These are phyloP conservation scores for Saccharomycopsis crataegensis DNA, from an alignment of 1,139 yeast genomes.

Conservation along the genomic window DNA sequence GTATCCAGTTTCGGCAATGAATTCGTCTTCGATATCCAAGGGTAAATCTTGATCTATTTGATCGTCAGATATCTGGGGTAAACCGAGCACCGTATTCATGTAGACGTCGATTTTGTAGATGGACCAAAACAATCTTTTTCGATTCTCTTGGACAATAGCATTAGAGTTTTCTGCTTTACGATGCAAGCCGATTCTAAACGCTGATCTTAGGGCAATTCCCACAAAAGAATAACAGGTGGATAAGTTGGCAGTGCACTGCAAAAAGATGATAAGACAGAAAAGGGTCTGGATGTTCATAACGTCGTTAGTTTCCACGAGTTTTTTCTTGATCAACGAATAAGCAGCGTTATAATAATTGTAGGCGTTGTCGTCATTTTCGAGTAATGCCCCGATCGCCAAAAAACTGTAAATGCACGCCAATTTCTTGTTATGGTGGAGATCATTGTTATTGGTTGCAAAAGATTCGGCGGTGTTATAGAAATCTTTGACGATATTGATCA, in stretches of 20 bases:
- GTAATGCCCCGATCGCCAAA: constrained; percentile 68
- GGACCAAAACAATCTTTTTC: constrained; percentile 83
- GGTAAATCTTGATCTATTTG: constrained; percentile 90
- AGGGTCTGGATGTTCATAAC: constrained; percentile 69
- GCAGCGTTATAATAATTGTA: constrained; percentile 80
- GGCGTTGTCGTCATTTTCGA: constrained; percentile 56
- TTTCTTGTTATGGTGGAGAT: constrained; percentile 68
- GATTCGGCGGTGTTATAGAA: constrained; percentile 30
- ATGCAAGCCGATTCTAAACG: constrained; percentile 82
- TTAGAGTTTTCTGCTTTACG: constrained; percentile 59
- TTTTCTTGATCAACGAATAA: constrained; percentile 29
- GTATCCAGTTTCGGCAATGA: constrained; percentile 39
- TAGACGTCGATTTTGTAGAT: constrained; percentile 89
- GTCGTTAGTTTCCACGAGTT: constrained; percentile 64
- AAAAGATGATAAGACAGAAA: constrained; percentile 58
- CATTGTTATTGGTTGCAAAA: constrained; percentile 35
- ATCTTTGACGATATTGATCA: constrained; percentile 48
- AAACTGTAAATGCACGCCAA: constrained; percentile 72
- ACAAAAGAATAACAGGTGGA: constrained; percentile 88
- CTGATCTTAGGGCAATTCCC: constrained; percentile 86
- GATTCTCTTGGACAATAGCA: constrained; percentile 78
- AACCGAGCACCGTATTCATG: constrained; percentile 80
- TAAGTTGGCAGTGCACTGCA: constrained; percentile 85
- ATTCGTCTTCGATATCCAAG: constrained; percentile 78
- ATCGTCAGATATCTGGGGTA: constrained; percentile 63